A percentile compares a stretch with the other conserved stretches of the same genome.
phyloP scores from a whole-genome alignment of 2,329 filamentous ascomycete species.

The Venturia pyrina region DNA sequence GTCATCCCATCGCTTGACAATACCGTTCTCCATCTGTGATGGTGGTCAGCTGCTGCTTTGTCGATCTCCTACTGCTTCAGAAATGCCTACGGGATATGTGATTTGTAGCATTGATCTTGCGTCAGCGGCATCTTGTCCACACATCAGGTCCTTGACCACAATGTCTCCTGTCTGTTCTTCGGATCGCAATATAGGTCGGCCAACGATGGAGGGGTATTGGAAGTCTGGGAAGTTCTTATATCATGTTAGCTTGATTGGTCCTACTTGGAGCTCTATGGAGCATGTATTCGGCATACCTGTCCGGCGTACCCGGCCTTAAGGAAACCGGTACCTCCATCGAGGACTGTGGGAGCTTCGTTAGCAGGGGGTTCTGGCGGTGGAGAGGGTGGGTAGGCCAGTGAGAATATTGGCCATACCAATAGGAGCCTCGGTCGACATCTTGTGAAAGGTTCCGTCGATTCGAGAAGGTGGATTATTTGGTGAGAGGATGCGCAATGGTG shows the following conservation, averaged over 20 bases:
- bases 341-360: constrained; percentile 48
- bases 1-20: constrained; percentile 99
- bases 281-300: constrained; percentile 44
- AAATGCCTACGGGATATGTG: constrained; percentile 61
- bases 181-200: constrained; percentile 90
- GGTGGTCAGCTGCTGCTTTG: neutral
- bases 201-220: constrained; percentile 96
- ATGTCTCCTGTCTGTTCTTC: constrained; percentile 74
- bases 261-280: neutral
- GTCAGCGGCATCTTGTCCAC: constrained; percentile 92
- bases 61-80: neutral
- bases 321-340: constrained; percentile 99
- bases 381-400: neutral
- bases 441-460: neutral
- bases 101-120: constrained; percentile 97
- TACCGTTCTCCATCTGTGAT: constrained; percentile 89
- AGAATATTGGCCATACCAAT: constrained; percentile 2
- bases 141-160: constrained; percentile 97
- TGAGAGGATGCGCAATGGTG: constrained; percentile 2
- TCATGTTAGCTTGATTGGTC: constrained; percentile 4
- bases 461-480: neutral
- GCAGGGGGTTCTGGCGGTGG: neutral
- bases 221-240: constrained; percentile 92
- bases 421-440: constrained; percentile 7
- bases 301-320: constrained; percentile 98